A percentile compares a stretch with the other conserved stretches of the same genome.
These are phyloP conservation scores for Anisodus acutangulus DNA, from an alignment of 257 asterid genomes.

Conservation along the genomic window DNA sequence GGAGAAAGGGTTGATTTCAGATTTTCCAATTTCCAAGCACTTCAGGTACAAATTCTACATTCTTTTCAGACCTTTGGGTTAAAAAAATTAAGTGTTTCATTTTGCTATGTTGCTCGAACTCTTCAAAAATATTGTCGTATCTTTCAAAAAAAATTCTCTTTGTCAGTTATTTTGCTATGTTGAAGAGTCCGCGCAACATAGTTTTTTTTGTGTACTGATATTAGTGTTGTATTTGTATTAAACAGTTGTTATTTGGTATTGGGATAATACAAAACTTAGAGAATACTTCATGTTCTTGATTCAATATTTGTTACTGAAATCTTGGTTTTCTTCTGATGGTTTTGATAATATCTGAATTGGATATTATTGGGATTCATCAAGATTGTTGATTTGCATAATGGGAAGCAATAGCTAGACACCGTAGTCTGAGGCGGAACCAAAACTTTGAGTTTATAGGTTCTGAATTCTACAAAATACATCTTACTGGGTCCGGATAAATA, in stretches of 20 bases:
- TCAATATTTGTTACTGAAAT: neutral
- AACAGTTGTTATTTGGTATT: neutral
- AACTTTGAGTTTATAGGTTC: too few species aligned
- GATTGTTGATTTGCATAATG: neutral
- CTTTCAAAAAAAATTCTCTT: too few species aligned
- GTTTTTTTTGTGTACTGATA: neutral
- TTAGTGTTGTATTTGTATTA: neutral
- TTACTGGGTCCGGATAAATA: too few species aligned
- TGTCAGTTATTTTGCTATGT: too few species aligned
- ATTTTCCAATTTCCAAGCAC: slow-evolving; percentile 86
- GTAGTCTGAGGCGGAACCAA: too few species aligned
- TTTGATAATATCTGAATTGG: neutral
- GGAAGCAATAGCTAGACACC: neutral
- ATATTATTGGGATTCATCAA: neutral
- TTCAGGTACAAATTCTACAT: slow-evolving; percentile 58
- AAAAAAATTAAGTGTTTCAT: neutral
- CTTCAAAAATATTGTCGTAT: too few species aligned
- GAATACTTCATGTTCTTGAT: neutral
- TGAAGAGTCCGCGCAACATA: too few species aligned
- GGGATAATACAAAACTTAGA: neutral
- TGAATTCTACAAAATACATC: too few species aligned
- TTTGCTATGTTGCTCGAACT: neutral
- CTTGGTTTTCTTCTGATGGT: neutral
- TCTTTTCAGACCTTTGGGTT: neutral
- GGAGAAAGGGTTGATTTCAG: slow-evolving; percentile 74